A percentile compares a stretch with the other conserved stretches of the same genome.
These are phyloP conservation scores for Cyberlindnera saturnus DNA, from an alignment of 805 yeast genomes.

Conservation along the genomic window DNA sequence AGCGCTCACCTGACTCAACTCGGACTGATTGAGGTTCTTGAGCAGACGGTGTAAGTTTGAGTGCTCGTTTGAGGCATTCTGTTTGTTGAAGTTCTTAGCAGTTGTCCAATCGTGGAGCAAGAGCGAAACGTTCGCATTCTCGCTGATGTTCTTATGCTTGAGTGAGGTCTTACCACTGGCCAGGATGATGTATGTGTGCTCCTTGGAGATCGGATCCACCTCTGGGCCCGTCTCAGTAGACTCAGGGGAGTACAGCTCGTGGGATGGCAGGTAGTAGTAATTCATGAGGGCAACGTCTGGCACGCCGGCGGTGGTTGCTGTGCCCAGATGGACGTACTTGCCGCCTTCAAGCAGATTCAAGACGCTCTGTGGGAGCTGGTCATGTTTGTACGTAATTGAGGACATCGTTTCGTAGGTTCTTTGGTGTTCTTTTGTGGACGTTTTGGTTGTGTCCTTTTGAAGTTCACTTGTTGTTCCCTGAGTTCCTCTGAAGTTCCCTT, in stretches of 20 bases:
- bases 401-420: conserved; percentile 17
- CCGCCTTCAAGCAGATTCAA: conserved; percentile 48
- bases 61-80: conserved; percentile 25
- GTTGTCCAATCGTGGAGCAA: conserved; percentile 90
- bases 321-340: conserved; percentile 78
- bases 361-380: conserved; percentile 32
- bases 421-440: too few relatives aligned
- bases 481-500: too few relatives aligned
- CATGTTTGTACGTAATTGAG: conserved; percentile 21
- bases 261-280: conserved; percentile 57
- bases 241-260: conserved; percentile 24
- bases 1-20: conserved; percentile 73
- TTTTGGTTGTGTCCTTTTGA: too few relatives aligned
- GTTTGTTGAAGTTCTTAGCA: conserved; percentile 36
- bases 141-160: conserved; percentile 62
- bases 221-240: conserved; percentile 18
- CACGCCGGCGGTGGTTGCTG: conserved; percentile 49
- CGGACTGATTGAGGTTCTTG: conserved; percentile 72
- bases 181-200: conserved; percentile 52
- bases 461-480: too few relatives aligned
- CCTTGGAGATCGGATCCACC: conserved; percentile 25
- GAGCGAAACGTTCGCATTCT: conserved; percentile 74
- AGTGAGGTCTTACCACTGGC: conserved; percentile 68
- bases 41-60: conserved; percentile 51
- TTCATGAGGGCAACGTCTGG: conserved; percentile 94